These are phyloP conservation scores for Tilletia indica DNA, from an alignment of 1,284 basidiomycete species.

Conservation along the genomic window DNA sequence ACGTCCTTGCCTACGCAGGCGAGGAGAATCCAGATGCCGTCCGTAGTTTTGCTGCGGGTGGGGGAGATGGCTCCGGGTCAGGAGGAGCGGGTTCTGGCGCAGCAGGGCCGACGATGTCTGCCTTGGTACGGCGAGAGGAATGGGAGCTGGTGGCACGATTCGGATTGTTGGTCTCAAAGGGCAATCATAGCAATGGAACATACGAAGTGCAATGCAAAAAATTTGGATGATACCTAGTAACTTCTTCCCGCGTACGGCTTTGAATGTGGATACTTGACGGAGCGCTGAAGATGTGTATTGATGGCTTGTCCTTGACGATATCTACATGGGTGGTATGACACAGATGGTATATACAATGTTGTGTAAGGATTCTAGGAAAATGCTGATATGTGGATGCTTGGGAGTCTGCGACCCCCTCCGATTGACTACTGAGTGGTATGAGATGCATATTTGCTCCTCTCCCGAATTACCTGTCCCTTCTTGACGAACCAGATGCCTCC, in stretches of 20 bases:
- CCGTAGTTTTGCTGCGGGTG: background rate
- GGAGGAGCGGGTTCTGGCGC: too few species aligned
- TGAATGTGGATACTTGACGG: too few species aligned
- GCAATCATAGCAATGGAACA: background rate
- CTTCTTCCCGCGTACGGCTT: too few species aligned
- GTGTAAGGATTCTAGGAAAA: conserved; percentile 17
- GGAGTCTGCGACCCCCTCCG: too few species aligned
- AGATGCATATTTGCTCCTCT: conserved; percentile 20
- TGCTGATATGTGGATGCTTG: background rate
- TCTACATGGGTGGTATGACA: too few species aligned
- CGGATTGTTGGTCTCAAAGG: background rate
- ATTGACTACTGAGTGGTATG: conserved; percentile 20
- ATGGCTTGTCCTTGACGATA: too few species aligned
- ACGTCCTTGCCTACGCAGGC: conserved; percentile 13
- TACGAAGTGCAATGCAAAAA: too few species aligned
- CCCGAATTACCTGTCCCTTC: conserved; percentile 23
- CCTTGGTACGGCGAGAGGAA: background rate
- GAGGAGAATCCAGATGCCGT: conserved; percentile 6
- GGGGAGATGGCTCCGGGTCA: background rate
- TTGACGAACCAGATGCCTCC: conserved; percentile 21
- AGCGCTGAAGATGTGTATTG: too few species aligned
- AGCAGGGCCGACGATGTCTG: background rate
- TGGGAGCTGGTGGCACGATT: conserved; percentile 9
- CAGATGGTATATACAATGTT: too few species aligned
- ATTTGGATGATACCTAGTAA: too few species aligned